Evolutionary conservation across 768 basidiomycete genomes (phyloP), one percentile per base, ranked within the genome.

Genomic region (Phanerochaete sordida): DNA sequence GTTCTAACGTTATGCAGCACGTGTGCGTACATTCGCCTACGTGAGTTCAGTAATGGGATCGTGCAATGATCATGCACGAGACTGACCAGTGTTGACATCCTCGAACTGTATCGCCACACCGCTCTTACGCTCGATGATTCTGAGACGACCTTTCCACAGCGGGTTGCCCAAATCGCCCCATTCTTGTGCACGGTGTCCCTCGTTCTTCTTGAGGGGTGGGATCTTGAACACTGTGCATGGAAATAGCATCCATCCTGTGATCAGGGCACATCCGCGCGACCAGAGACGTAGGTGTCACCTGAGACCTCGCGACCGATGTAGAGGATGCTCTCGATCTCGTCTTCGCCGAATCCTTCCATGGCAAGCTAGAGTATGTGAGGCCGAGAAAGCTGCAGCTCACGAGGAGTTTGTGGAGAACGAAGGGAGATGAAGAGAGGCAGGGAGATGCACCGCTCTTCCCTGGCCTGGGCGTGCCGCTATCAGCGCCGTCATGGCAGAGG

Each of bases 281-380:
- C 55, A 57, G 62, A 52, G 37, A 31, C 44, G 21, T 56, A 55
- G 55, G 49, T 73, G 76, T 70, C 67, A 93, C 93, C 93, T 79
- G 90, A 94, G 56, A 95, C 81, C 77, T 95, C 94, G 43, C 94
- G 81, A n/a, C 85, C 88, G 63, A 96, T 87, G 73, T 92, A 95
- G 37, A 97, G 77, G 66, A 95, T 84, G 48, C 92, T 93, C 73
- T 95, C 90, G 61, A 95, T 88, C 69, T 95, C 93, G 61, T 94
- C 91, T 60, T 84, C 64, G 19, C 63, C 82, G 48, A 80, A 72
- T 4, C 69, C 70, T 61, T 87, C 83, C 81, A 87, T 87, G 33
- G 11, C 35, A 9, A 12, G 35, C 39, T 26, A 43, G 11, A 21
- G 3, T 30, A 51, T 28, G 30, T 8, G 30, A 33, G 19, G 3